Base-by-base conservation (phyloP, 1,284 basidiomycete genomes). In the Trametes versicolor region DNA sequence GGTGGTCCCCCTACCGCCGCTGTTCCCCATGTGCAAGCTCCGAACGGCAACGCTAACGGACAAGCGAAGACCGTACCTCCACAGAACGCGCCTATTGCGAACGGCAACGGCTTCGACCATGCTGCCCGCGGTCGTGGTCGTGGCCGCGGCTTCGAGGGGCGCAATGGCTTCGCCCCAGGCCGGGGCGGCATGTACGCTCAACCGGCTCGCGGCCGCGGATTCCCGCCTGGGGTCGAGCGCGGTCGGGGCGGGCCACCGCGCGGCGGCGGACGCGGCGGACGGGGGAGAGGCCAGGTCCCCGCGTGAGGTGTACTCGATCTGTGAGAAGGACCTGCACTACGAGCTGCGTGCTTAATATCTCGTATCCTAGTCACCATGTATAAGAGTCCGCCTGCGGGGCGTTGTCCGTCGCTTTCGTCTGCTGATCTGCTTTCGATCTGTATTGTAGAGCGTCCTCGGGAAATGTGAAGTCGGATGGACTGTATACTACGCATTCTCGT, bases 171-270 rank as follows among this genome's bases (percentile, higher is more conserved):
- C 9, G 9, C 15, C 9, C 45, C 45, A 43, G 41, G 41, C 12
- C 45, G 45, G 3, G 45, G 45, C 15, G 45, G 45, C 4, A 8
- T 32, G 29, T 48, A 64, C 43, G 58, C 53, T 17, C 58, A 56
- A 68, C 72, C 12, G 39, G 58, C 47, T 71, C 72, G 75, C 58
- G 72, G 71, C 34, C 76, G 79, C 29, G 79, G 78, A 1, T 76
- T 76, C 58, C 70, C 72, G 1, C 69, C 66, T 6, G 67, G 71
- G 7, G 58, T 63, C 25, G 70, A 73, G 10, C 49, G 71, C 58
- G 68, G 70, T 6, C 64, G 70, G 13, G 70, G 70, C 53, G 66
- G 65, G 12, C 58, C 59, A 13, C 61, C 63, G 45, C 45, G 45
- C 45, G 45, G 45, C 15, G 45, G 3, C 12, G 45, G 3, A 25